A percentile compares a stretch with the other conserved stretches of the same genome.
Evolutionary conservation across 768 basidiomycete species (phyloP).

Genomic region (Naganishia vishniacii): DNA sequence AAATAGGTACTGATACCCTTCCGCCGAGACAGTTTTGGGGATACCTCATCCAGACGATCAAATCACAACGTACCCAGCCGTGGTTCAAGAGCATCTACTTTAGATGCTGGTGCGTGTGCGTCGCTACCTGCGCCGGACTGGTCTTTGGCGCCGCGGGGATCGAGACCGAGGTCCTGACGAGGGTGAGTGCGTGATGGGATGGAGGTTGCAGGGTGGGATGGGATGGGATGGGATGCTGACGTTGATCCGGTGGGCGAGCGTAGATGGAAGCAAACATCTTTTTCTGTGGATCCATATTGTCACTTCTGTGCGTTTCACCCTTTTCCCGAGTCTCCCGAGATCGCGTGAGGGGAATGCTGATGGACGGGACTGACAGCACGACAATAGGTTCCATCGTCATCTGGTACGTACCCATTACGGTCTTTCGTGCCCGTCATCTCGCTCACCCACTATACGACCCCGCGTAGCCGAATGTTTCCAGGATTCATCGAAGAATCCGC

Average conservation of each 20-base stretch:
- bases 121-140: conserved; percentile 58
- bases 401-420: conserved; percentile 2
- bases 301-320: not conserved
- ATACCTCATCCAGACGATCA: conserved; percentile 35
- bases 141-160: conserved; percentile 29
- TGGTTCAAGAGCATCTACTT: conserved; percentile 39
- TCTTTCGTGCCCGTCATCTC: not conserved
- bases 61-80: conserved; percentile 24
- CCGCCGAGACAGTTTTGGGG: conserved; percentile 10
- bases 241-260: no score
- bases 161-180: conserved; percentile 30
- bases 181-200: not conserved
- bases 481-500: conserved; percentile 38
- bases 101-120: conserved; percentile 58
- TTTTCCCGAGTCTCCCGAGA: not conserved
- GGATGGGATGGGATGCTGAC: no score
- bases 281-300: conserved; percentile 30
- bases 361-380: not conserved
- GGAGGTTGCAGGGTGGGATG: not conserved
- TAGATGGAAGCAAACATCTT: conserved; percentile 40
- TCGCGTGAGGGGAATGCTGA: not conserved
- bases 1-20: not conserved
- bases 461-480: conserved; percentile 35
- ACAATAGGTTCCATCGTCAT: conserved; percentile 16
- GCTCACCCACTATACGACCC: not conserved